A percentile compares a stretch with the other conserved stretches of the same genome.
These are phyloP conservation scores for Rhizophora mangle DNA, from an alignment of 345 rosid genomes.

Conservation along the genomic window DNA sequence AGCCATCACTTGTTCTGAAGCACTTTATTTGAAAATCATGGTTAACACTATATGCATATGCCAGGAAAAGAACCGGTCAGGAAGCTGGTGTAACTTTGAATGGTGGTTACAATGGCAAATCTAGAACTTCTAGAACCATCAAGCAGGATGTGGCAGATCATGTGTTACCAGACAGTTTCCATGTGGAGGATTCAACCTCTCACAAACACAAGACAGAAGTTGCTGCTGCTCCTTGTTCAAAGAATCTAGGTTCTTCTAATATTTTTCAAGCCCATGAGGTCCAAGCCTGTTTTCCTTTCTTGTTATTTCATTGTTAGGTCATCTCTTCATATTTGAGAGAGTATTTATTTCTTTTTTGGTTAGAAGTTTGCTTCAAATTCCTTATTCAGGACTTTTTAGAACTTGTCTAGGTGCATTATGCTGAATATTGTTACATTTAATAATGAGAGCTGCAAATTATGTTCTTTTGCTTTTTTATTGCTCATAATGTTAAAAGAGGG, in stretches of 20 bases:
- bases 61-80: constrained; percentile 50
- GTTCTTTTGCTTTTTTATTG: too few relatives aligned
- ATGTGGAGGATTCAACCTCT: constrained; percentile 29
- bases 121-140: constrained; percentile 30
- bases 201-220: constrained; percentile 26
- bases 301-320: background rate
- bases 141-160: constrained; percentile 28
- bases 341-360: background rate
- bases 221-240: constrained; percentile 30
- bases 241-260: constrained; percentile 27
- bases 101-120: constrained; percentile 44
- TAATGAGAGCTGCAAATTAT: background rate
- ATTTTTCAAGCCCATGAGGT: constrained; percentile 37
- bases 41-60: constrained; percentile 16
- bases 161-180: constrained; percentile 26
- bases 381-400: background rate
- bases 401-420: background rate
- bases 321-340: background rate
- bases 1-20: background rate
- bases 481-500: too few relatives aligned
- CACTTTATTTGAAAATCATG: background rate
- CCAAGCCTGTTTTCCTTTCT: background rate
- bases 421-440: background rate
- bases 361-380: constrained; percentile 2
- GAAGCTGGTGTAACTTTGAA: constrained; percentile 37